These are phyloP conservation scores for Bryoerythrophyllum caledonicum DNA, from an alignment of 225 moss, liverwort and hornwort genomes.

Conservation along the genomic window DNA sequence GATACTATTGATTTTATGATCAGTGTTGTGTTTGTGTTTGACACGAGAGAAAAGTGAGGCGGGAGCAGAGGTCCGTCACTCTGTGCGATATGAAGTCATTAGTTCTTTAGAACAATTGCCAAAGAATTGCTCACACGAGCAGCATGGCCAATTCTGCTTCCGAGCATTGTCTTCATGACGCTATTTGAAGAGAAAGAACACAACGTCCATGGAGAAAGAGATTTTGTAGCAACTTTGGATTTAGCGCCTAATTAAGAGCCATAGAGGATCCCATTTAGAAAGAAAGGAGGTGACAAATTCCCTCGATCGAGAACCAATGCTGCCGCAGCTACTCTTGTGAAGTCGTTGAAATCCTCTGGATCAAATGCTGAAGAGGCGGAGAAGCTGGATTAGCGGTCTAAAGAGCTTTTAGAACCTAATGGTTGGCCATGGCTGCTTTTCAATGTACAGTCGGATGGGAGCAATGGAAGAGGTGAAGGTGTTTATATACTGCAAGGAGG, in stretches of 20 bases:
- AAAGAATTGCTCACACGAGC: too few relatives aligned
- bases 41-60: too few relatives aligned
- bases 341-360: constrained; percentile 63
- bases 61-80: too few relatives aligned
- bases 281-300: constrained; percentile 59
- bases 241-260: neutral
- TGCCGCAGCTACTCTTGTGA: constrained; percentile 64
- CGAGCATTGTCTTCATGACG: too few relatives aligned
- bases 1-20: too few relatives aligned
- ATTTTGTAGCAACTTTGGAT: too few relatives aligned
- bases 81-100: too few relatives aligned
- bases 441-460: constrained; percentile 85
- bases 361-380: constrained; percentile 55
- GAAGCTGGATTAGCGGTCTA: constrained; percentile 61
- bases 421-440: constrained; percentile 95
- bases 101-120: too few relatives aligned
- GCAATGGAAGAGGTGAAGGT: constrained; percentile 70
- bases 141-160: too few relatives aligned
- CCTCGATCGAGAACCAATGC: constrained; percentile 68
- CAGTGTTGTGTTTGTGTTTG: too few relatives aligned
- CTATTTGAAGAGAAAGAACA: neutral
- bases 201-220: constrained; percentile 30
- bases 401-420: constrained; percentile 56
- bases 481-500: constrained; percentile 61
- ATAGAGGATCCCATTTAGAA: constrained; percentile 48